Conservation (phyloP, 108 stramenopile species). For the Skeletonema tropicum region DNA sequence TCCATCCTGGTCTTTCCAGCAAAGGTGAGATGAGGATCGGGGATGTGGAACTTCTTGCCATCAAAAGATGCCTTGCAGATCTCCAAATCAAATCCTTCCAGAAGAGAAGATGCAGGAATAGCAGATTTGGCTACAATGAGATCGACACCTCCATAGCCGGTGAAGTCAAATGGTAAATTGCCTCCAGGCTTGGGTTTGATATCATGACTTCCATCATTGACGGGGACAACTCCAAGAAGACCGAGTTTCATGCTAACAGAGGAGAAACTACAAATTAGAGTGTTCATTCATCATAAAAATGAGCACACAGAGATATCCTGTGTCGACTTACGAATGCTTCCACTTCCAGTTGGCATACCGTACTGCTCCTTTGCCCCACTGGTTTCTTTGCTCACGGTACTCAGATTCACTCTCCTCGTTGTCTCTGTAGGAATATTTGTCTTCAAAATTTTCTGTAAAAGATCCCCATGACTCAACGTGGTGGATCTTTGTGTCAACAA, state of each 20-base stretch:
- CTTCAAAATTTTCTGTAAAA: not conserved
- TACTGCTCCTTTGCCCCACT: slow-evolving; percentile 11
- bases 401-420: slow-evolving; percentile 2
- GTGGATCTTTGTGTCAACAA: slow-evolving; percentile 22
- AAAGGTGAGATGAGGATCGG: slow-evolving; percentile 37
- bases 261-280: too few relatives aligned
- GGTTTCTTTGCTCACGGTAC: not conserved
- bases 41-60: slow-evolving; percentile 29
- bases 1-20: slow-evolving; percentile 23
- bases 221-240: not conserved
- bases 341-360: slow-evolving; percentile 18
- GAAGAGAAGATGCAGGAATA: not conserved
- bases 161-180: slow-evolving; percentile 20
- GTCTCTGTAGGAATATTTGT: not conserved
- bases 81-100: slow-evolving; percentile 16
- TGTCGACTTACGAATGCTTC: not conserved
- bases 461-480: slow-evolving; percentile 5
- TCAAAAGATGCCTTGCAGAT: slow-evolving; percentile 34
- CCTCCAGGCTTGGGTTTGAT: slow-evolving; percentile 29
- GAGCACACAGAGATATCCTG: not conserved
- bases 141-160: not conserved
- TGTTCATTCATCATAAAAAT: too few relatives aligned
- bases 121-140: slow-evolving; percentile 10
- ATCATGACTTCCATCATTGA: slow-evolving; percentile 8
- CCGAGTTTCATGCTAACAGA: not conserved